Base-by-base conservation (phyloP, 108 stramenopile species). In the Mayamaea pseudoterrestris region DNA sequence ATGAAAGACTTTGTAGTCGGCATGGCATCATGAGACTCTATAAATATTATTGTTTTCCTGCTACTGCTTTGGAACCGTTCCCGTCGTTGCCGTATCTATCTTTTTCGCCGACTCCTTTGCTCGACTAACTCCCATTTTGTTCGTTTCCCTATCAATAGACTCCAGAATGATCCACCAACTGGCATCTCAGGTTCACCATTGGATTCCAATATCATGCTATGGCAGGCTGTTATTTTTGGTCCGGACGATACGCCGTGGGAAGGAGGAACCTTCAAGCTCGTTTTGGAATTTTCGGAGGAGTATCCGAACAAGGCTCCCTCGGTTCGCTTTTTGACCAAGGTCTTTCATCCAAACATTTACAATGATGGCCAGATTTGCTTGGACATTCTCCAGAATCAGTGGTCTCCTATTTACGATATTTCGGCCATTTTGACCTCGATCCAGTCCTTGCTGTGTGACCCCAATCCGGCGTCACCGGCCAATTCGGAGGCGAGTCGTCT, bases 311-410 rank as follows among this genome's bases (percentile, higher is more conserved):
- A 98, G 68, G 90, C 95, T 7, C 98, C 98, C 9, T 56, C 74
- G 22, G 97, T 99, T 16, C 83, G 92, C 3, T 99, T 99, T 68
- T 61, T 98, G 39, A 97, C 98, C 18, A 93, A 93, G 59, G 93
- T 99, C 89, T 98, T 93, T 57, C 98, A 99, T 68, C 98, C 98
- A 27, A 99, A 99, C 68, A 95, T 99, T 61, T 99, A 99, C 90
- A 93, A 93, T 53, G 95, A 99, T 69, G 98, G 98, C 17, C 87
- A 93, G 49, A 93, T 95, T 61, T 93, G 90, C 61, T 65, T 99
- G 51, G 98, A 99, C 58, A 99, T 99, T 71, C 75, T 99, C 65
- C 97, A 98, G 54, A 99, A 97, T 65, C 97, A 99, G 58, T 99
- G 97, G 99, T 84, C 83, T 60, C 99, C 99, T 6, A 98, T 99